Evolutionary conservation across 2,329 filamentous ascomycete species (phyloP).

Genomic region (Epichloe bromicola): DNA sequence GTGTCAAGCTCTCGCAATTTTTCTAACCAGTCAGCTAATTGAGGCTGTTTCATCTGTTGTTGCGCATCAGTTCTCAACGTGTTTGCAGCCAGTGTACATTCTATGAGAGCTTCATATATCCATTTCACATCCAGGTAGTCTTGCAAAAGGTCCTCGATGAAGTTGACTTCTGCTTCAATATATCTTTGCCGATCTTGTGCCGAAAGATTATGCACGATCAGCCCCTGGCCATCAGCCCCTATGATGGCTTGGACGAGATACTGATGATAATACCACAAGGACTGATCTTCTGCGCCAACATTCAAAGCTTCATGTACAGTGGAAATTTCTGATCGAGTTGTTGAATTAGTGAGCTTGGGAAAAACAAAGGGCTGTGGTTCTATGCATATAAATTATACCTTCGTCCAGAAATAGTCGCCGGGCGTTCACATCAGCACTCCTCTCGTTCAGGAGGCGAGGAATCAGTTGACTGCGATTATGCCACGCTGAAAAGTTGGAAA

Average conservation of each 20-base stretch:
- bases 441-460: conserved; percentile 58
- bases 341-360: not conserved
- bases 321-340: conserved; percentile 47
- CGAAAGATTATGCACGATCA: conserved; percentile 27
- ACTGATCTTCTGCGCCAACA: conserved; percentile 87
- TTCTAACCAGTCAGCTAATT: conserved; percentile 43
- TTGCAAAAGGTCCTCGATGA: conserved; percentile 51
- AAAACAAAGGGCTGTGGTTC: conserved; percentile 3
- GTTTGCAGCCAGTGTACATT: conserved; percentile 44
- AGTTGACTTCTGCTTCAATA: conserved; percentile 57
- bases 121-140: conserved; percentile 56
- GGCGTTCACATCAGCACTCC: conserved; percentile 46
- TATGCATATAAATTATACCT: conserved; percentile 28
- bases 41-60: conserved; percentile 25
- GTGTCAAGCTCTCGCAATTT: conserved; percentile 60
- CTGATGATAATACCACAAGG: conserved; percentile 93
- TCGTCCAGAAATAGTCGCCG: conserved; percentile 59
- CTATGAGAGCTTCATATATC: conserved; percentile 77
- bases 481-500: conserved; percentile 97
- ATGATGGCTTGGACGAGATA: conserved; percentile 63
- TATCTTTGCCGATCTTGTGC: conserved; percentile 50
- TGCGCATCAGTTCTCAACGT: conserved; percentile 24
- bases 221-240: conserved; percentile 20
- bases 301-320: conserved; percentile 69
- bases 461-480: conserved; percentile 82